Evolutionary conservation across 768 basidiomycete genomes (phyloP), one percentile per base, ranked within the genome.

Genomic region (Podaxis rugospora): DNA sequence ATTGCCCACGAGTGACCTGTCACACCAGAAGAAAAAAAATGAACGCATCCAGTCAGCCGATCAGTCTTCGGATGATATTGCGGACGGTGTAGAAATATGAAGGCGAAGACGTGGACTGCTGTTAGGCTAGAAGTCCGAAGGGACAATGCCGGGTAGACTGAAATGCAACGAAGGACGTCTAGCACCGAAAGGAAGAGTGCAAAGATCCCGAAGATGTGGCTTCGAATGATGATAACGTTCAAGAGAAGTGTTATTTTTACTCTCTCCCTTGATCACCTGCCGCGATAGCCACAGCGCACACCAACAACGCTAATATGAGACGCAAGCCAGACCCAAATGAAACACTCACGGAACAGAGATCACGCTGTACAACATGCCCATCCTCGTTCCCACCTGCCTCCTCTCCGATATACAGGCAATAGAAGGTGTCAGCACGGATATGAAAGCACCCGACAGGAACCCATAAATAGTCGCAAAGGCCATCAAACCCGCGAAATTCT

Each of bases 321-420:
- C 37, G 44, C 27, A 21, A 51, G 21, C 46, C 5, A 27, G 25
- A 21, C 21, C 51, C 11, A n/a, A 62, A 52, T 23, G 32, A 37
- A 44, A 40, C 4, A 87, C 88, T 79, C 71, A 90, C 88, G 88
- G 86, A 40, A 89, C 76, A 0, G 88, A 85, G 21, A 88, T 83
- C 13, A 88, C 71, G 18, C 77, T 85, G 66, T 89, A 90, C 44
- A 89, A 67, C 62, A 84, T 73, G 18, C 89, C 89, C 46, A 90
- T 83, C 50, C 86, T 77, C 23, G 78, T 78, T 3, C 89, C 89
- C 51, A 88, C 82, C 66, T 83, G 80, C 6, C 74, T 66, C 21
- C 80, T 72, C 40, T 87, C 78, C 36, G 86, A 86, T 55, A 89
- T 86, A 66, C 86, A 84, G 21, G 80, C 85, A 23, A 90, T 79